phyloP scores from a whole-genome alignment of 163 green algal species.

The Scenedesmus sp. region DNA sequence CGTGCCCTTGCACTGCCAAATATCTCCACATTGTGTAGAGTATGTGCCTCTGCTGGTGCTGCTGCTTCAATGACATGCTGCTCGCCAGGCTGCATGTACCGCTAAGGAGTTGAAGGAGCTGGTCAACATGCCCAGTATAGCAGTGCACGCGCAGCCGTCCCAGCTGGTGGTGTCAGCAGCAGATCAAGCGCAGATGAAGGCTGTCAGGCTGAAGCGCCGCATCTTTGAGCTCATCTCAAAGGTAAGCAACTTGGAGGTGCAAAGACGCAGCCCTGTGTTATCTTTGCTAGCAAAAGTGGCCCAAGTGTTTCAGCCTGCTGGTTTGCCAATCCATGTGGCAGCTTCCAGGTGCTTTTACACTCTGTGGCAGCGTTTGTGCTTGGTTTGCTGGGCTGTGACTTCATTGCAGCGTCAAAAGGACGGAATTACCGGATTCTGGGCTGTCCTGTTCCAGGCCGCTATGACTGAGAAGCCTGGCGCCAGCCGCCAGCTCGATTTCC shows the following conservation, averaged over 20 bases:
- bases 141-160: slow-evolving; percentile 50
- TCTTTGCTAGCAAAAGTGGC: too few species aligned
- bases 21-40: too few species aligned
- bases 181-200: slow-evolving; percentile 65
- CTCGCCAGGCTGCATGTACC: slow-evolving; percentile 87
- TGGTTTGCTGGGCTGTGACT: background rate
- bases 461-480: slow-evolving; percentile 5
- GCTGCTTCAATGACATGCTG: background rate
- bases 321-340: too few species aligned
- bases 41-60: background rate
- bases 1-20: background rate
- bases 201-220: slow-evolving; percentile 75
- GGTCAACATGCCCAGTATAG: slow-evolving; percentile 71
- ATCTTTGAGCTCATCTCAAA: slow-evolving; percentile 86
- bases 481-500: slow-evolving; percentile 58
- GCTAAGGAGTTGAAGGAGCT: slow-evolving; percentile 97
- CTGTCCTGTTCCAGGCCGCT: slow-evolving; percentile 14
- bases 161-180: slow-evolving; percentile 59
- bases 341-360: too few species aligned
- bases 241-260: too few species aligned
- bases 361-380: too few species aligned
- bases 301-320: too few species aligned
- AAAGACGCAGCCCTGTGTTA: too few species aligned
- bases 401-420: too few species aligned
- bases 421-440: too few species aligned